Evolutionary conservation across 1,284 basidiomycete genomes (phyloP).

Genomic region (Rhodotorula sp.): DNA sequence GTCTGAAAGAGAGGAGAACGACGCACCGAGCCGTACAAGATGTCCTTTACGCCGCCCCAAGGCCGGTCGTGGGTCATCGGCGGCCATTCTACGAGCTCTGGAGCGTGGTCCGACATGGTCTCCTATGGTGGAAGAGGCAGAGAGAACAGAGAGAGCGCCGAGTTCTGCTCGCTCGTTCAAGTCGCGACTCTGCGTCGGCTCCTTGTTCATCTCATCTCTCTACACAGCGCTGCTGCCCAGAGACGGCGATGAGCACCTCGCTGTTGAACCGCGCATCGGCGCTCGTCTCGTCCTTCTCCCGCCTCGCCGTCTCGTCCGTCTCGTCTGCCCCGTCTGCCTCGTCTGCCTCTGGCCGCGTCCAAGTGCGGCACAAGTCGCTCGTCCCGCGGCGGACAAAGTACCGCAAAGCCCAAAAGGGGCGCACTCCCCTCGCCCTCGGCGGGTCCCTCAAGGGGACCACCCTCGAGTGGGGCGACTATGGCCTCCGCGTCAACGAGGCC

Average conservation of each 20-base stretch:
- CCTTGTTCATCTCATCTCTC: background rate
- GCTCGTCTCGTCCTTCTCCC: slow-evolving; percentile 15
- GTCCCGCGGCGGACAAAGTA: slow-evolving; percentile 44
- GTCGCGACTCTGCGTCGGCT: background rate
- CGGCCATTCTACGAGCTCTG: background rate
- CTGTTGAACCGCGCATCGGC: slow-evolving; percentile 11
- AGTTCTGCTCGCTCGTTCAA: background rate
- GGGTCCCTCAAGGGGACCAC: slow-evolving; percentile 93
- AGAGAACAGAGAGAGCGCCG: background rate
- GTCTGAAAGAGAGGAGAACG: background rate
- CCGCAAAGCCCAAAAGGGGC: slow-evolving; percentile 45
- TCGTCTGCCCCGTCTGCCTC: slow-evolving; percentile 15
- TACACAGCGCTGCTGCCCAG: background rate
- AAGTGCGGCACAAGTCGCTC: slow-evolving; percentile 42
- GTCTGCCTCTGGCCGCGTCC: slow-evolving; percentile 18
- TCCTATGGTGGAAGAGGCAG: background rate
- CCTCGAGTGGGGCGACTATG: slow-evolving; percentile 85
- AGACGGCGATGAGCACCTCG: slow-evolving; percentile 8
- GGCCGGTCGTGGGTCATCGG: background rate
- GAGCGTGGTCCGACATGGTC: background rate
- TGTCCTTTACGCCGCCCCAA: slow-evolving; percentile 47
- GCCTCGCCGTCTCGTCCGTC: slow-evolving; percentile 8
- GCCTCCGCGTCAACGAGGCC: slow-evolving; percentile 82
- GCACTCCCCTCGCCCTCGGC: slow-evolving; percentile 55
- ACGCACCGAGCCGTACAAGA: slow-evolving; percentile 54